phyloP scores from a whole-genome alignment of 148 eudicot species.

The Chenopodium berlandieri region DNA sequence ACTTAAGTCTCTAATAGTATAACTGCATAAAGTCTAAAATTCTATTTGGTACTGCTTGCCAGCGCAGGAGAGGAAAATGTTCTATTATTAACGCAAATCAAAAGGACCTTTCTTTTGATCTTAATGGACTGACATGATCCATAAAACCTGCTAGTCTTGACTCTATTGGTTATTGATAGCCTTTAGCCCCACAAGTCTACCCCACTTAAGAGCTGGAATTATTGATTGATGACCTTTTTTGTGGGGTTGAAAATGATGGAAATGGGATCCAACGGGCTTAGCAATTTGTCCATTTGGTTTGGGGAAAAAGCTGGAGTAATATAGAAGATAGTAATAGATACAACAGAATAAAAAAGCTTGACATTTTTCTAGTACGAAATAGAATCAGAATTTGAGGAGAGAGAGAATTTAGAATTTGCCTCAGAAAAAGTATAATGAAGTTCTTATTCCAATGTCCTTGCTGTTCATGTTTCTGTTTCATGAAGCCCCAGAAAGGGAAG shows the following conservation, averaged over 20 bases:
- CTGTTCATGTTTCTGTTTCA: conserved; percentile 55
- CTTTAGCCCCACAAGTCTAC: conserved; percentile 27
- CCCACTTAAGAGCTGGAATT: conserved; percentile 28
- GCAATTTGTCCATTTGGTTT: conserved; percentile 14
- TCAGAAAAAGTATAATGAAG: conserved; percentile 30
- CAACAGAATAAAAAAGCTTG: conserved; percentile 2
- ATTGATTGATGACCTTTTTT: not conserved
- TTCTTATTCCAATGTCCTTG: conserved; percentile 57
- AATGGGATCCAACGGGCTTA: conserved; percentile 42
- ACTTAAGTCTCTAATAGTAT: not conserved
- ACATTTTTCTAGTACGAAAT: not conserved
- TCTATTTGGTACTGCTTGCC: conserved; percentile 24
- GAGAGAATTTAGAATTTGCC: not conserved
- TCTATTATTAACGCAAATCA: conserved; percentile 18
- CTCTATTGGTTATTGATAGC: conserved; percentile 13
- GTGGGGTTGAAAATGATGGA: conserved; percentile 32
- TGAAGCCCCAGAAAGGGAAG: conserved; percentile 48
- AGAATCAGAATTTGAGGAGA: not conserved
- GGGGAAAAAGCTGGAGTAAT: conserved; percentile 11
- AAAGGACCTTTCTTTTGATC: conserved; percentile 10
- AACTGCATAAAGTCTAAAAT: not conserved
- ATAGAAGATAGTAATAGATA: conserved; percentile 22
- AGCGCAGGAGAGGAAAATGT: conserved; percentile 22
- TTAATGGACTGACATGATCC: conserved; percentile 25
- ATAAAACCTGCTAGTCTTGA: conserved; percentile 18